A percentile compares a stretch with the other conserved stretches of the same genome.
These are phyloP conservation scores for Helicocarpus griseus DNA, from an alignment of 2,329 filamentous ascomycete species.

Conservation along the genomic window DNA sequence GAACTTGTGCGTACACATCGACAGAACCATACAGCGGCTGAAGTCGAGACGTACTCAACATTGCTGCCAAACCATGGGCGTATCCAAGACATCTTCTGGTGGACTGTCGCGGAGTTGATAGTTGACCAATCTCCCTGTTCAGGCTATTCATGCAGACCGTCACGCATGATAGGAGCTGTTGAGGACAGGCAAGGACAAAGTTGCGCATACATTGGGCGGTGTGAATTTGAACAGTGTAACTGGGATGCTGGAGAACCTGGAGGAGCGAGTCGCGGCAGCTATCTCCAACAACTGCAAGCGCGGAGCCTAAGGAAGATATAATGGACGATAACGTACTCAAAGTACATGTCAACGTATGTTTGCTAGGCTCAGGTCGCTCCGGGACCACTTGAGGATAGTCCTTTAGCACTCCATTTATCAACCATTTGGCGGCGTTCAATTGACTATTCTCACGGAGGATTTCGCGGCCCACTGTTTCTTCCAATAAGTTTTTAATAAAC, in stretches of 20 bases:
- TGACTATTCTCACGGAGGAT: conserved; percentile 87
- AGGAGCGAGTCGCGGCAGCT: conserved; percentile 75
- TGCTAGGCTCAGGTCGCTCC: conserved; percentile 79
- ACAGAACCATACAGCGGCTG: conserved; percentile 91
- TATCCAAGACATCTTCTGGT: conserved; percentile 80
- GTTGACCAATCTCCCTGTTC: conserved; percentile 69
- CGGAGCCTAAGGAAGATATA: conserved; percentile 71
- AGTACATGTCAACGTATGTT: conserved; percentile 70
- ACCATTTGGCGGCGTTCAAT: conserved; percentile 64
- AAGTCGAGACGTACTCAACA: conserved; percentile 77
- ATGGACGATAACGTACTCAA: conserved; percentile 71
- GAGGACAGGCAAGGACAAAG: conserved; percentile 82
- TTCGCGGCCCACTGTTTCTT: conserved; percentile 69
- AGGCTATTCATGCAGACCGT: conserved; percentile 97
- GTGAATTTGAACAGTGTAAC: conserved; percentile 90
- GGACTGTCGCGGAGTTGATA: conserved; percentile 65
- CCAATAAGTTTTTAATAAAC: conserved; percentile 73
- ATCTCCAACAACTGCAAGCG: conserved; percentile 69
- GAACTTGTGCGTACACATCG: conserved; percentile 84
- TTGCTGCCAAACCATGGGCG: conserved; percentile 81
- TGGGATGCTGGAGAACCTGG: conserved; percentile 86
- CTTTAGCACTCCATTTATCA: conserved; percentile 83
- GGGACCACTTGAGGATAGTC: conserved; percentile 87
- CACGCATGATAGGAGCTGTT: conserved; percentile 81
- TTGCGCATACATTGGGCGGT: conserved; percentile 75